A percentile compares a stretch with the other conserved stretches of the same genome.
These are phyloP conservation scores for Phytopythium helicoides DNA, from an alignment of 352 stramenopile species.

Conservation along the genomic window DNA sequence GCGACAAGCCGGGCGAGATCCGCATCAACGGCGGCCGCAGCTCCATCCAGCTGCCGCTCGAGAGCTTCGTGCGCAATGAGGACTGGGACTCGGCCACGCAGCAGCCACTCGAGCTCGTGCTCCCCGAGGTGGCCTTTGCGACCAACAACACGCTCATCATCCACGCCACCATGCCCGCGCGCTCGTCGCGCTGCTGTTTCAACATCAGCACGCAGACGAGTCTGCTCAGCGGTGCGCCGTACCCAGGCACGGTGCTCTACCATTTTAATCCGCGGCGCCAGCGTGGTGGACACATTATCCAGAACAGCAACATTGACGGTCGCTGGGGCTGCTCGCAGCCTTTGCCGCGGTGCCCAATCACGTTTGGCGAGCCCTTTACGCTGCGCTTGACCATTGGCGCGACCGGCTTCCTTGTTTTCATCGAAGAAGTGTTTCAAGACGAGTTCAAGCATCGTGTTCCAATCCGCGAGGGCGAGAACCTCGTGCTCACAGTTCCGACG, in stretches of 20 bases:
- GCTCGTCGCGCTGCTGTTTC: constrained; percentile 69
- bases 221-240: constrained; percentile 65
- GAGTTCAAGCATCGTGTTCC: constrained; percentile 83
- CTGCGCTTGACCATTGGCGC: constrained; percentile 67
- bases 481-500: constrained; percentile 71
- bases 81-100: constrained; percentile 77
- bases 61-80: constrained; percentile 73
- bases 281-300: constrained; percentile 62
- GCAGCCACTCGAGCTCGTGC: constrained; percentile 56
- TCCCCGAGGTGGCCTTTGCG: constrained; percentile 71
- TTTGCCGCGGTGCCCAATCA: constrained; percentile 59
- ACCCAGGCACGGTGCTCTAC: constrained; percentile 75
- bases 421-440: constrained; percentile 82
- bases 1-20: constrained; percentile 76
- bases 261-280: constrained; percentile 77
- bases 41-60: constrained; percentile 74
- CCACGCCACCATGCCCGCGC: constrained; percentile 61
- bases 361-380: constrained; percentile 77
- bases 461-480: constrained; percentile 80
- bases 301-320: constrained; percentile 83
- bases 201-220: constrained; percentile 75
- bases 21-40: constrained; percentile 66
- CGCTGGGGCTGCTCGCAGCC: constrained; percentile 73
- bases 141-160: constrained; percentile 88
- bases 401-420: constrained; percentile 72